Conservation (phyloP, 495 filamentous ascomycete species). For the Penicillium roqueforti region DNA sequence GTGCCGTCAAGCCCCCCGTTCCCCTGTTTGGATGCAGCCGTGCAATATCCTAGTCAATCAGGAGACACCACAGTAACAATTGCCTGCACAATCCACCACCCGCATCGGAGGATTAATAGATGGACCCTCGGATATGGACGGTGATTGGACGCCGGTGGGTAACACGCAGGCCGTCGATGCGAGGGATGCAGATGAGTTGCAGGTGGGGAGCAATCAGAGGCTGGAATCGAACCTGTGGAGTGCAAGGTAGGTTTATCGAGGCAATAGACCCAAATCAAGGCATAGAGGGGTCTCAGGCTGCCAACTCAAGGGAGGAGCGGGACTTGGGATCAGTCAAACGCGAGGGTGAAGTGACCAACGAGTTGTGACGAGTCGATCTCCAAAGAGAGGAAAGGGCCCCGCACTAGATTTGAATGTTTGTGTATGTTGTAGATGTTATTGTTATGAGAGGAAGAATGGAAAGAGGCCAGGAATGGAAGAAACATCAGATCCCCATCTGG, state of each 20-base stretch:
- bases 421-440: neutral
- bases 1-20: conserved; percentile 26
- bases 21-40: conserved; percentile 20
- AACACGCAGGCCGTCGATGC: conserved; percentile 15
- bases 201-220: conserved; percentile 16
- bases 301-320: conserved; percentile 2
- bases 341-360: conserved; percentile 20
- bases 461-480: neutral
- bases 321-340: conserved; percentile 8
- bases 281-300: conserved; percentile 2
- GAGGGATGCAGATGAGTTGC: conserved; percentile 23
- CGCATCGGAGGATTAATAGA: conserved; percentile 19
- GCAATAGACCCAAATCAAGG: conserved; percentile 13
- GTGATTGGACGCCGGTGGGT: conserved; percentile 14
- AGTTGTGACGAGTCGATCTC: conserved; percentile 36
- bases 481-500: too few relatives aligned
- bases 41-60: conserved; percentile 19
- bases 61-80: conserved; percentile 3
- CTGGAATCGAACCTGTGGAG: conserved; percentile 14
- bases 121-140: neutral
- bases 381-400: too few relatives aligned
- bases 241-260: conserved; percentile 9
- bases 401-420: too few relatives aligned
- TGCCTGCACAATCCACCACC: conserved; percentile 14
- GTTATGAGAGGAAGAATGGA: conserved; percentile 5